These are phyloP conservation scores for Plasmodium gonderi DNA, from an alignment of 169 alveolate species.

Conservation along the genomic window DNA sequence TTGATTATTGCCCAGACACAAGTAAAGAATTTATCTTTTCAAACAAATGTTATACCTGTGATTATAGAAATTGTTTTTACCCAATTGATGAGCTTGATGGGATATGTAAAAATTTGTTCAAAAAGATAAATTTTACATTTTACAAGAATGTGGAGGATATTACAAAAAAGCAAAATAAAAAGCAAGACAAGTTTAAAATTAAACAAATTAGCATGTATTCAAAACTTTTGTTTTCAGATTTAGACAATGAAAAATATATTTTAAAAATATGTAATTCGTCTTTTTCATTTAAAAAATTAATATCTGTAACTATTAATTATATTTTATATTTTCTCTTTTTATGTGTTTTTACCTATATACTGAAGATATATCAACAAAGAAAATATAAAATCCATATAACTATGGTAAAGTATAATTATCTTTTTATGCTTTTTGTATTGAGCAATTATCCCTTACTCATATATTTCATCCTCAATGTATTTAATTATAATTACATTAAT, in stretches of 20 bases:
- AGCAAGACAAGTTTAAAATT: constrained; percentile 32
- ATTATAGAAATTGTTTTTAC: not conserved
- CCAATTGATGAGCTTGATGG: not conserved
- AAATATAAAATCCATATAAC: constrained; percentile 29
- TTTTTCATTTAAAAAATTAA: constrained; percentile 50
- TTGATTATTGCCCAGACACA: not conserved
- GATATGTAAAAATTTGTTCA: constrained; percentile 21
- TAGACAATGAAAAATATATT: constrained; percentile 68
- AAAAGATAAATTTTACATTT: constrained; percentile 16
- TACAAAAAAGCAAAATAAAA: constrained; percentile 35
- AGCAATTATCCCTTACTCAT: constrained; percentile 54
- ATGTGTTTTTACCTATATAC: constrained; percentile 46
- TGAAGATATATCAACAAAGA: constrained; percentile 60
- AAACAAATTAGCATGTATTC: constrained; percentile 72
- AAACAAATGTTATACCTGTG: constrained; percentile 6
- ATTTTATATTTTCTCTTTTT: constrained; percentile 25
- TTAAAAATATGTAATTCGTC: constrained; percentile 71
- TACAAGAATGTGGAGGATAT: constrained; percentile 29
- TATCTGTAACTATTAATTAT: constrained; percentile 31
- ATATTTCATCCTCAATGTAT: constrained; percentile 55
- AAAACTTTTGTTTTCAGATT: constrained; percentile 47
- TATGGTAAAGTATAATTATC: constrained; percentile 66
- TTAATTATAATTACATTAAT: constrained; percentile 66
- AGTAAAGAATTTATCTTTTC: not conserved
- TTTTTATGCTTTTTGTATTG: constrained; percentile 66